Evolutionary conservation across 2,329 filamentous ascomycete genomes (phyloP).

Genomic region (Apiospora malaysiana): DNA sequence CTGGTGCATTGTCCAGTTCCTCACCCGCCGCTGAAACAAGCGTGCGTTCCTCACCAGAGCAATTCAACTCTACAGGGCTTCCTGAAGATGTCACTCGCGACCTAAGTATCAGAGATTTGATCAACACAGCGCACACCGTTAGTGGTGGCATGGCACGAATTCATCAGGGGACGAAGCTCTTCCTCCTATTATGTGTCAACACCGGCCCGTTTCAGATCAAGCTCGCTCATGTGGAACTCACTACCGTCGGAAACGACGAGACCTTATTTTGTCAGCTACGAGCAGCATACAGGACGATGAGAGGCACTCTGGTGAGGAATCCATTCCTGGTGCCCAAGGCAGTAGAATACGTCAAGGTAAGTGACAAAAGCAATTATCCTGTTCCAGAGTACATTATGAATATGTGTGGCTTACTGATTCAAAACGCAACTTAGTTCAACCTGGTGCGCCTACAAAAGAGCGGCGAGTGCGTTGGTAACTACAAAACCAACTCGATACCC

Average conservation of each 20-base stretch:
- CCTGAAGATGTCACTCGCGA: not conserved
- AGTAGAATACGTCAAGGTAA: not conserved
- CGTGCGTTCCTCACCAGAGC: not conserved
- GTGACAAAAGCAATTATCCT: no score
- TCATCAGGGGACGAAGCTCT: constrained; percentile 26
- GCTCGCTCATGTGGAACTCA: constrained; percentile 29
- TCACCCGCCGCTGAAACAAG: not conserved
- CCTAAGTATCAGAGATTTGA: not conserved
- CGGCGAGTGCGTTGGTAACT: constrained; percentile 29
- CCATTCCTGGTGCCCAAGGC: not conserved
- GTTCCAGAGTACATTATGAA: no score
- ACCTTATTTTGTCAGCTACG: not conserved
- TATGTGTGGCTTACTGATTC: not conserved
- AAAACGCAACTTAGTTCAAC: not conserved
- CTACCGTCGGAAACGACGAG: constrained; percentile 23
- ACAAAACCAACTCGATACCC: constrained; percentile 28
- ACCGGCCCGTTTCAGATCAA: constrained; percentile 23
- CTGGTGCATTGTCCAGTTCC: not conserved
- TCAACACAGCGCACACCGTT: no score
- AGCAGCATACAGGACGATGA: not conserved
- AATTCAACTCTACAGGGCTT: not conserved
- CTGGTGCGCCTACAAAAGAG: constrained; percentile 27
- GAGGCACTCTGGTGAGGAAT: not conserved
- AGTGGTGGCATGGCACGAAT: constrained; percentile 15
- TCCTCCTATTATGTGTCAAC: constrained; percentile 32